These are phyloP conservation scores for Boletus pseudopeckii DNA, from an alignment of 768 basidiomycete genomes.

Conservation along the genomic window DNA sequence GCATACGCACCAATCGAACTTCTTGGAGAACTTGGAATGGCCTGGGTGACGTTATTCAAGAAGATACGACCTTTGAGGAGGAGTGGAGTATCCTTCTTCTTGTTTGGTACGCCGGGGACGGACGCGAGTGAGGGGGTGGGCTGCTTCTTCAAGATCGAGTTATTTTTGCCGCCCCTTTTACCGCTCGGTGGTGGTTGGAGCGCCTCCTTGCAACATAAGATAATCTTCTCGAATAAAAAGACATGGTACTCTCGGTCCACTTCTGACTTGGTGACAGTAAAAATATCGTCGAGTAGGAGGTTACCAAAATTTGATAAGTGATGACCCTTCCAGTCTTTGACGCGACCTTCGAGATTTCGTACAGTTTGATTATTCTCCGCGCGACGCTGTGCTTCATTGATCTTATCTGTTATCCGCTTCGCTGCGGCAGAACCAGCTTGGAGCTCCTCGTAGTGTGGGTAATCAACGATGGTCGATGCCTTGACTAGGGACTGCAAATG, in stretches of 20 bases:
- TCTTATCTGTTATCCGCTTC: conserved; percentile 90
- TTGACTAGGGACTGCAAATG: conserved; percentile 65
- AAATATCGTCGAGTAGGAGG: conserved; percentile 91
- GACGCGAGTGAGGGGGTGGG: conserved; percentile 45
- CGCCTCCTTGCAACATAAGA: conserved; percentile 97
- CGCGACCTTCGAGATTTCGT: conserved; percentile 76
- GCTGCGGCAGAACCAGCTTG: conserved; percentile 80
- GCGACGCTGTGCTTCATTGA: conserved; percentile 92
- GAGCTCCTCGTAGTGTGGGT: conserved; percentile 75
- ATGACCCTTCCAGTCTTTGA: conserved; percentile 99
- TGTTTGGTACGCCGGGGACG: conserved; percentile 49
- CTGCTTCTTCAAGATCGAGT: conserved; percentile 87
- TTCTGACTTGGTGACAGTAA: conserved; percentile 93
- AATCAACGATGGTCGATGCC: conserved; percentile 57
- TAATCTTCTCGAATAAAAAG: conserved; percentile 98
- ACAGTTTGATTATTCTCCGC: conserved; percentile 91
- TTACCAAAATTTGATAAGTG: conserved; percentile 92
- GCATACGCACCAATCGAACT: conserved; percentile 56
- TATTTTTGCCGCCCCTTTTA: conserved; percentile 77
- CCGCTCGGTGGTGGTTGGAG: conserved; percentile 52
- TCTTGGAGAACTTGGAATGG: conserved; percentile 57
- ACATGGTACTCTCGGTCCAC: conserved; percentile 98
- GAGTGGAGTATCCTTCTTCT: conserved; percentile 77
- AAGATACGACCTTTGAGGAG: conserved; percentile 96
- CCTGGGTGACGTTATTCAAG: conserved; percentile 90